Percentiles rank a stretch among this genome's conserved stretches.
Conservation (phyloP, 1,139 yeast genomes). For the Suhomyces yuchorum region DNA sequence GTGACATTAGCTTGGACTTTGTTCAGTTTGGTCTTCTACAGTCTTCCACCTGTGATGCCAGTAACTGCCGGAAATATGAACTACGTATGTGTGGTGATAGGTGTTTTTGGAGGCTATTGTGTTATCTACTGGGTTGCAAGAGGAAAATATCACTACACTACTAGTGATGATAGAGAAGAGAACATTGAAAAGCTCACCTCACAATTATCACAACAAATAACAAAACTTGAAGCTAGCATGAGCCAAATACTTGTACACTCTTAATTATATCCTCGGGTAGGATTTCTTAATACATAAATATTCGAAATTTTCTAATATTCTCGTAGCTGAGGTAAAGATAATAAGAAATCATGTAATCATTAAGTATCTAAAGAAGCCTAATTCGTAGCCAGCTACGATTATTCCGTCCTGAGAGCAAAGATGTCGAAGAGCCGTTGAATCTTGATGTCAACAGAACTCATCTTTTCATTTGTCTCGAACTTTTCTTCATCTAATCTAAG, state of each 20-base stretch:
- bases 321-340: not conserved
- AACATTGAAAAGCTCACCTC: slow-evolving; percentile 29
- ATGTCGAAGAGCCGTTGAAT: slow-evolving; percentile 12
- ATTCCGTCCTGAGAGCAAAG: slow-evolving; percentile 6
- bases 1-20: slow-evolving; percentile 41
- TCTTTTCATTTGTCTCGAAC: slow-evolving; percentile 7
- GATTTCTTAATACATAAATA: not conserved
- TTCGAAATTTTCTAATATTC: too few species aligned
- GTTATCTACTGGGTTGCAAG: slow-evolving; percentile 41
- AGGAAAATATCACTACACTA: slow-evolving; percentile 37
- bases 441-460: slow-evolving; percentile 10
- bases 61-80: slow-evolving; percentile 49
- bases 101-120: slow-evolving; percentile 33
- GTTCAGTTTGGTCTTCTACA: slow-evolving; percentile 44
- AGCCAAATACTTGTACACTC: slow-evolving; percentile 13
- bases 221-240: slow-evolving; percentile 27
- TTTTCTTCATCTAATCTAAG: slow-evolving; percentile 5
- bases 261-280: not conserved
- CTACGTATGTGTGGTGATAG: slow-evolving; percentile 46
- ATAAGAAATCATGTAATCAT: not conserved
- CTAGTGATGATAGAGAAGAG: slow-evolving; percentile 28
- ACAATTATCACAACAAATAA: slow-evolving; percentile 31
- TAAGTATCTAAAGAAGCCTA: not conserved
- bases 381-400: slow-evolving; percentile 2
- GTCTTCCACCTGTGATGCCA: slow-evolving; percentile 50